These are phyloP conservation scores for Peltaster fructicola DNA, from an alignment of 2,329 filamentous ascomycete genomes.

Conservation along the genomic window DNA sequence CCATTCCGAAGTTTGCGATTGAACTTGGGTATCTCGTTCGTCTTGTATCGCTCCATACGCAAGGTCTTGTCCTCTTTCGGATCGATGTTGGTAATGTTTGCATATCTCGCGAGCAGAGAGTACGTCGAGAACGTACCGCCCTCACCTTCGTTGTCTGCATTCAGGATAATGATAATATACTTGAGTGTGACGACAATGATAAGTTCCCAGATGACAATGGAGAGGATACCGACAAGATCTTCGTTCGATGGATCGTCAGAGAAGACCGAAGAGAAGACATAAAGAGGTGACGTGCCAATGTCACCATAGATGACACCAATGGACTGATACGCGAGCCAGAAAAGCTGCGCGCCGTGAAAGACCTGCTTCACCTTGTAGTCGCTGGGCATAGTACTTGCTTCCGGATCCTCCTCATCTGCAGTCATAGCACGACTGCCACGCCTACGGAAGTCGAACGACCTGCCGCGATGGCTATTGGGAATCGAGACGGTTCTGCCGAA, in stretches of 20 bases:
- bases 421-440: constrained; percentile 2
- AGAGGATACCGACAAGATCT: constrained; percentile 46
- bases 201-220: constrained; percentile 51
- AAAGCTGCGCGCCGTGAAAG: constrained; percentile 16
- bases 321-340: constrained; percentile 44
- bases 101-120: constrained; percentile 43
- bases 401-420: constrained; percentile 7
- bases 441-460: constrained; percentile 3
- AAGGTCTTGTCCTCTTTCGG: constrained; percentile 38
- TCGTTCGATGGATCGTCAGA: constrained; percentile 33
- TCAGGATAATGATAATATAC: constrained; percentile 48
- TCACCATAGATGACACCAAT: constrained; percentile 53
- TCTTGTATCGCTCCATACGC: constrained; percentile 41
- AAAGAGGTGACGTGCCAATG: constrained; percentile 50
- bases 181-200: constrained; percentile 53
- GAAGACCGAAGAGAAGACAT: constrained; percentile 55
- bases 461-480: constrained; percentile 1
- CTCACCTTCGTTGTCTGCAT: constrained; percentile 53
- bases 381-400: not conserved
- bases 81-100: constrained; percentile 42
- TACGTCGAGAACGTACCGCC: constrained; percentile 54
- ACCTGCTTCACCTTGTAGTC: constrained; percentile 10
- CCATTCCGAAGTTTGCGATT: constrained; percentile 36
- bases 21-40: constrained; percentile 35
- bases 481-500: constrained; percentile 1